phyloP scores from a whole-genome alignment of 1,284 basidiomycete genomes.

The Ganoderma meredithae region DNA sequence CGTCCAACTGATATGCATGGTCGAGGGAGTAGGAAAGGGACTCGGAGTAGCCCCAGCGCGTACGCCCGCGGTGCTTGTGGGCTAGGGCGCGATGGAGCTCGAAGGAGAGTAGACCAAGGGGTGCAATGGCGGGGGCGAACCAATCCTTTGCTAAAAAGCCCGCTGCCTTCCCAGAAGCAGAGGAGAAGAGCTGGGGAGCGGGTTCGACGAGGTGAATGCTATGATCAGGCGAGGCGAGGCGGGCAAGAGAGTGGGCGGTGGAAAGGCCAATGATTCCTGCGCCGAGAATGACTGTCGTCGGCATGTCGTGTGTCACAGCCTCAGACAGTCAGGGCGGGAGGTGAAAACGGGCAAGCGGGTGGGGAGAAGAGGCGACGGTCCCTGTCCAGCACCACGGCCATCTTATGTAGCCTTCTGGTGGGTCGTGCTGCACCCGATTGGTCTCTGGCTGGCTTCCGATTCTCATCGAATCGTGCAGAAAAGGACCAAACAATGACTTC shows the following conservation, averaged over 20 bases:
- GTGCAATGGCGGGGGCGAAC: constrained; percentile 57
- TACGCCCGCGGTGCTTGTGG: constrained; percentile 53
- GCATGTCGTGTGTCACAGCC: constrained; percentile 35
- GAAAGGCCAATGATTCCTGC: constrained; percentile 68
- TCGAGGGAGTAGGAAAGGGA: constrained; percentile 43
- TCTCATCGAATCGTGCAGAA: constrained; percentile 13
- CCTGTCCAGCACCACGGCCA: not conserved
- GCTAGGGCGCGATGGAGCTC: constrained; percentile 64
- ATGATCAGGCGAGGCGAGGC: constrained; percentile 35
- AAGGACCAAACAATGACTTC: constrained; percentile 23
- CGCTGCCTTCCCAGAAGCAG: constrained; percentile 67
- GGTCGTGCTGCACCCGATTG: not conserved
- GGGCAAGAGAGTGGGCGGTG: constrained; percentile 52
- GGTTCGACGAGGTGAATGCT: constrained; percentile 46
- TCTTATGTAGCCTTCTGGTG: not conserved
- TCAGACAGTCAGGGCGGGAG: constrained; percentile 5
- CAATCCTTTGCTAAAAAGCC: constrained; percentile 74
- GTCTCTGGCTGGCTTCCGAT: constrained; percentile 3
- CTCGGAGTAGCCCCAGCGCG: constrained; percentile 64
- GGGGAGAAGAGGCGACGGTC: not conserved
- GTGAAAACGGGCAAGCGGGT: not conserved
- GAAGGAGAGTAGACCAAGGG: constrained; percentile 64
- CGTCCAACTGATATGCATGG: constrained; percentile 28
- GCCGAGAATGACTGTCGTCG: constrained; percentile 47
- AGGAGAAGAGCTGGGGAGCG: constrained; percentile 46